Base-by-base conservation (phyloP, 768 basidiomycete genomes). In the Postia placenta region DNA sequence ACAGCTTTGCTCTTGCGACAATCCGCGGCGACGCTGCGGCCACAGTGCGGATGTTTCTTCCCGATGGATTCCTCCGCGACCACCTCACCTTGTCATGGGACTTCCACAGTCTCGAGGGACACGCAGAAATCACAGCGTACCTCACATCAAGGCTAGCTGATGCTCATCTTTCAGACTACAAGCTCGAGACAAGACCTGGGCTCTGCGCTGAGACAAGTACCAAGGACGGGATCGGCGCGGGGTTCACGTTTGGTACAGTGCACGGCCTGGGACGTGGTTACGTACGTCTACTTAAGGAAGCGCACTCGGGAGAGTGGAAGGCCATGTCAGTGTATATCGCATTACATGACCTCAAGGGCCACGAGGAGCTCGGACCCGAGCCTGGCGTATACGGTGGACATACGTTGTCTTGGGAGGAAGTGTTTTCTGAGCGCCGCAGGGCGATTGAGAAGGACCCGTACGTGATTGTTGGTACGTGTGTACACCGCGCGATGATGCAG, bases 31-130 rank as follows among this genome's bases (percentile, higher is more conserved):
- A 70, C 41, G 45, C 55, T 4, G 50, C 57, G 4, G 61, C 52
- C 2, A 51, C 64, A 4, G 50, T 52, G 0, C 50, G 59, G 11
- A 43, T 45, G 9, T 68, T 74, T 55, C 62, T 65, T 2, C 57
- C 64, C 0, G 48, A 60, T 28, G 73, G 72, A 9, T 74, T 64
- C 62, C 62, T 73, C 25, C 64, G 72, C 9, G 74, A 77, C 52
- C 45, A 71, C 30, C 66, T 75, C 42, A 60, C 65, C 12, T 71
- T 77, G 54, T 66, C 67, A 1, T 76, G 74, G 74, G 63, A 71
- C 52, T 64, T 62, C 28, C 68, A 72, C 22, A 54, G 71, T 2
- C 61, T 74, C 6, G 51, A 59, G 20, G 69, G 69, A 4, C 60
- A 38, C 14, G 60, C 60, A 1, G 65, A 66, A 39, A 71, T 75